Percentiles rank a stretch among this genome's conserved stretches.
Evolutionary conservation across 371 early-diverging fungal species (phyloP).

Genomic region (Massospora cicadina): DNA sequence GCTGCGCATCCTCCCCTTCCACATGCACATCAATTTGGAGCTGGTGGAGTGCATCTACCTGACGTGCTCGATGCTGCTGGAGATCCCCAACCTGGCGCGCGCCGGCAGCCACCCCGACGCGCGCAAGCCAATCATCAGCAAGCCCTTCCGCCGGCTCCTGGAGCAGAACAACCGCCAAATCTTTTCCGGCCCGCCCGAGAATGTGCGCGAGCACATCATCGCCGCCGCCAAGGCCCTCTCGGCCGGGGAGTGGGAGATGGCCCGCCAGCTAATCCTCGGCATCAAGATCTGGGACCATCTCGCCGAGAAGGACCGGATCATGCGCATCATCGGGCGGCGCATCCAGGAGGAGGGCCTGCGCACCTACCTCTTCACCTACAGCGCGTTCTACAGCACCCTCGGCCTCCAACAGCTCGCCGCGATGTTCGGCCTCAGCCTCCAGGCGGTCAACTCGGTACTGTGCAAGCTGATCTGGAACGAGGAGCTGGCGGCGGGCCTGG

Average conservation of each 20-base stretch:
- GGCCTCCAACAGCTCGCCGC: conserved; percentile 54
- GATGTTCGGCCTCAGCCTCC: conserved; percentile 70
- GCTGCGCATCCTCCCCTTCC: conserved; percentile 91
- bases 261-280: conserved; percentile 56
- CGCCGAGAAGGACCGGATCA: conserved; percentile 57
- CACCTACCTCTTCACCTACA: conserved; percentile 84
- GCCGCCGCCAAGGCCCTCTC: conserved; percentile 84
- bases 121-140: conserved; percentile 67
- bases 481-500: conserved; percentile 68
- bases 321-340: conserved; percentile 70
- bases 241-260: conserved; percentile 82
- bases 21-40: conserved; percentile 97
- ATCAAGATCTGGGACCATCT: conserved; percentile 94
- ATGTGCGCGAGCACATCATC: conserved; percentile 94
- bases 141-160: conserved; percentile 82
- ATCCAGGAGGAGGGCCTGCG: conserved; percentile 92
- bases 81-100: conserved; percentile 88
- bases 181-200: conserved; percentile 90
- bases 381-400: conserved; percentile 72
- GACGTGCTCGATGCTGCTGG: conserved; percentile 87
- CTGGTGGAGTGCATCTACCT: conserved; percentile 91
- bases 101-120: conserved; percentile 56
- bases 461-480: conserved; percentile 86
- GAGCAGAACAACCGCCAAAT: conserved; percentile 89
- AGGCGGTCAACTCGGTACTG: conserved; percentile 49